phyloP scores from a whole-genome alignment of 345 rosid species.

The thale cress (Arabidopsis thaliana) region TAIR10.1 NC_003071.7:15054501-15055000 shows the following conservation, averaged over 20 bases:
- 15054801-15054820: constrained; percentile 99
- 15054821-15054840: constrained; percentile 91
- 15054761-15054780: constrained; percentile 69
- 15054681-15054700: constrained; percentile 96
- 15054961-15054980: constrained; percentile 87
- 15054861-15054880: neutral
- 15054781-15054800: constrained; percentile 96
- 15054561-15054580: constrained; percentile 62
- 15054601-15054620: neutral
- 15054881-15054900: neutral
- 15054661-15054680: constrained; percentile 91
- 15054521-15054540: constrained; percentile 62
- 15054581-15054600: neutral
- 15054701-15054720: constrained; percentile 97
- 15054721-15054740: constrained; percentile 97
- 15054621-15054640: neutral
- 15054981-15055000: constrained; percentile 82
- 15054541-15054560: constrained; percentile 67
- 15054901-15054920: neutral
- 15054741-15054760: constrained; percentile 76
- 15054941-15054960: constrained; percentile 98
- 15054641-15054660: constrained; percentile 52
- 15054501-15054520: constrained; percentile 81
- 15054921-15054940: constrained; percentile 51
- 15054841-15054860: constrained; percentile 89